Evolutionary conservation across 2,329 filamentous ascomycete species (phyloP), one percentile per base, ranked within the genome.

Genomic region (Sphaerulina musiva): DNA sequence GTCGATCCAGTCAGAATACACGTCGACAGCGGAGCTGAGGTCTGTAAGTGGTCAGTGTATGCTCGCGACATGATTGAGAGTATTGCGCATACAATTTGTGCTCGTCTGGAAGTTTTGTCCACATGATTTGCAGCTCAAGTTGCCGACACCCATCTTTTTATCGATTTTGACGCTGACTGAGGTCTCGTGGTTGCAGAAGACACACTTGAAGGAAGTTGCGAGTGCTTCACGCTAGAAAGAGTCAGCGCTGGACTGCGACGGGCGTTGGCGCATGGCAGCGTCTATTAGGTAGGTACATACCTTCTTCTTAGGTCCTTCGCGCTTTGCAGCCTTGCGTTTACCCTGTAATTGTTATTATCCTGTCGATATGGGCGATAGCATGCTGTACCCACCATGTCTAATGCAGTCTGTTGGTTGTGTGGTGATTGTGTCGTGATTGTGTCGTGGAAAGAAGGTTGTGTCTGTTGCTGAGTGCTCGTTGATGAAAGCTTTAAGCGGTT

Each of bases 181-280:
- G 62, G 89, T 93, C 70, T 97, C 93, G 74, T 97, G 91, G 71
- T 96, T 97, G 79, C 93, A 98, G 75, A 98, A 98, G 44, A 98
- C 84, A 70, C 93, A 98, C 54, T 91, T 89, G 72, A 98, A 98
- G n/a, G 83, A 82, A 2, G 88, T 91, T 3, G 86, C 80, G 14
- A 93, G 79, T 91, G 66, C 65, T 69, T 59, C 44, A 85, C 41
- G 41, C 48, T 51, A 6, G n/a, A 11, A 20, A 32, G 41, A 29
- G 48, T 51, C 41, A 51, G 48, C 32, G 0, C 7, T 7, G 7
- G 12, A 31, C 11, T 6, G 17, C 29, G 26, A 44, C 20, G 11
- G 6, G 17, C 29, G 32, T 36, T 8, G 17, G 17, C 48, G 48
- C 41, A 32, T 34, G 14, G 48, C 48, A 17, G 26, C 26, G 6